Base-by-base conservation (phyloP, 2,329 filamentous ascomycete species). In the Fusarium stilboides region DNA sequence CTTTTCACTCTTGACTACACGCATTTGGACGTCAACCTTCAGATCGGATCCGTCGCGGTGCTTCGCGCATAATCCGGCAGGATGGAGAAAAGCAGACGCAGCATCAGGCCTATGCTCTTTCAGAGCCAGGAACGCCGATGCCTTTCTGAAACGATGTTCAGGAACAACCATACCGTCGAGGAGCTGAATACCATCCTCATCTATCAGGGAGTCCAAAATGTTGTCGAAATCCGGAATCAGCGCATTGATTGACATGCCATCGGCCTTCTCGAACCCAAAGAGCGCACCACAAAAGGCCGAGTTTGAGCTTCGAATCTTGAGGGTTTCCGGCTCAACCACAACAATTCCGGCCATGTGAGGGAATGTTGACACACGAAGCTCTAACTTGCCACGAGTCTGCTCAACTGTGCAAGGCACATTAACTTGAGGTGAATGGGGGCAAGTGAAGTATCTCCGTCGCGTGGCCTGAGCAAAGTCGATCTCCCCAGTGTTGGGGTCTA, bases 271-370 rank as follows among this genome's bases (percentile, higher is more conserved):
- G 77, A 97, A 90, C 6, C 96, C 96, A 78, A 99, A 99, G 4
- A 99, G 85, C 1, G 94, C 94, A 8, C 93, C 92, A 9, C 93
- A 97, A 76, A 99, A 98, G 20, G 97, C 95, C 5, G 94, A 93
- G 78, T 99, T 99, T 10, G 94, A 96, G 80, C 94, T 98, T 76
- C 92, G 92, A 74, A 99, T 92, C 50, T 89, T 88, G 68, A 98
- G 85, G 1, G 87, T 89, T 31, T 89, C 83, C 2, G 95, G 91
- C n/a, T 92, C 91, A 14, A 99, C 85, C 10, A 99, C 94, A 76
- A 99, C 90, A 75, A 99, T 98, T 49, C 96, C 96, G 57, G 96
- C 96, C 80, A 99, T 98, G 77, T 99, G 95, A 17, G 96, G 96
- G 70, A 98, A 97, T 76, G 94, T 97, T 17, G 95, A 97, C 43